Percentiles rank a stretch among this genome's conserved stretches.
Conservation (phyloP, 441 rosid species). For the Sinapis alba region DNA sequence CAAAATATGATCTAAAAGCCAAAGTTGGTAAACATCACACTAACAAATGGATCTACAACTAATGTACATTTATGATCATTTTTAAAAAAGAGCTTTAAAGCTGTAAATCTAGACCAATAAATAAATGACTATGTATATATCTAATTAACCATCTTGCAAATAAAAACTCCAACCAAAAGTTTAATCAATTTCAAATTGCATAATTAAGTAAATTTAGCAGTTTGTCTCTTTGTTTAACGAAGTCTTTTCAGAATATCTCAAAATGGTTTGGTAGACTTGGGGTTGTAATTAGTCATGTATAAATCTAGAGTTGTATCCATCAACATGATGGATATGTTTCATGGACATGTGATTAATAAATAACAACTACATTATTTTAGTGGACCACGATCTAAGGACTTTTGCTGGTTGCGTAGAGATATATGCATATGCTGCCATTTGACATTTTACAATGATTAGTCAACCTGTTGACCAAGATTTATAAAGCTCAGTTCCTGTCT, state of each 20-base stretch:
- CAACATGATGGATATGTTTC: neutral
- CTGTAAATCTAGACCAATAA: neutral
- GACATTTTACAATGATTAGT: constrained; percentile 35
- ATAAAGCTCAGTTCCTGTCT: constrained; percentile 11
- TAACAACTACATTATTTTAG: constrained; percentile 1
- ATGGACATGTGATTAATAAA: constrained; percentile 11
- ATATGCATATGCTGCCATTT: constrained; percentile 32
- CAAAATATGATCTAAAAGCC: constrained; percentile 6
- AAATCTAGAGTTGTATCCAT: neutral
- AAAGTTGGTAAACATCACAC: neutral
- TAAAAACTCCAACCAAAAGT: constrained; percentile 16
- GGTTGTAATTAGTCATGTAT: constrained; percentile 19
- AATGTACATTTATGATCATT: neutral
- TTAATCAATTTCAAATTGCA: constrained; percentile 27
- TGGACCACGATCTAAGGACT: constrained; percentile 35
- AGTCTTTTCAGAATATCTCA: neutral
- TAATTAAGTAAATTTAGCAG: constrained; percentile 5
- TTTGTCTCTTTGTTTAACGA: constrained; percentile 35
- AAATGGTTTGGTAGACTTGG: constrained; percentile 30
- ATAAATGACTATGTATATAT: neutral
- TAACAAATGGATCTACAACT: neutral
- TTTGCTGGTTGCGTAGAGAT: constrained; percentile 32
- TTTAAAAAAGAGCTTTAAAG: neutral
- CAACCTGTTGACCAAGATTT: constrained; percentile 36
- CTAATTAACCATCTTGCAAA: constrained; percentile 4